These are phyloP conservation scores for Kodamaea leandrae DNA, from an alignment of 805 yeast genomes.

Conservation along the genomic window DNA sequence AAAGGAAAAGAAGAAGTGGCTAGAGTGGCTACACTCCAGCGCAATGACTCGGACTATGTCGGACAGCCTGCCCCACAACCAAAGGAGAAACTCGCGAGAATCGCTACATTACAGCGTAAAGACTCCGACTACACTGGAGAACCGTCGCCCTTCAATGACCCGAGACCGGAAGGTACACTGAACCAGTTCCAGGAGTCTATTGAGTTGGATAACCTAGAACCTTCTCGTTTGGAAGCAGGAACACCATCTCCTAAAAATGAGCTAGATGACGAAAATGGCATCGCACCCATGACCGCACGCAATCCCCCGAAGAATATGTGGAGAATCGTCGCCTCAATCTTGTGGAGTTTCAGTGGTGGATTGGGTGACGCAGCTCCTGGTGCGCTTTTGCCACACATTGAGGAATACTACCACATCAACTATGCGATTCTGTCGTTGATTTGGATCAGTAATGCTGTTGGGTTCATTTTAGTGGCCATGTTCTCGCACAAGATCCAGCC, in stretches of 20 bases:
- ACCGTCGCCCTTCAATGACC: background rate
- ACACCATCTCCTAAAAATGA: background rate
- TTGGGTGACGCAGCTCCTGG: conserved; percentile 59
- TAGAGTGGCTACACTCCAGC: conserved; percentile 3
- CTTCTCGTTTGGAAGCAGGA: conserved; percentile 3
- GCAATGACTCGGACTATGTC: background rate
- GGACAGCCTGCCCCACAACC: too few relatives aligned
- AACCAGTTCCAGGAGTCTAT: background rate
- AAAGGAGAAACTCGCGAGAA: background rate
- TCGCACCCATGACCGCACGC: conserved; percentile 31
- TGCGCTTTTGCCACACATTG: conserved; percentile 56
- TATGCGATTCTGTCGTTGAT: conserved; percentile 56
- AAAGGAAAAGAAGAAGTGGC: background rate
- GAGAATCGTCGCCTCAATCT: conserved; percentile 40
- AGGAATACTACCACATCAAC: conserved; percentile 43
- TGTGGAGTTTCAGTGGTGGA: conserved; percentile 44
- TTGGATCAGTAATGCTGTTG: conserved; percentile 59
- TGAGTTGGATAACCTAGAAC: conserved; percentile 2
- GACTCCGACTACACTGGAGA: conserved; percentile 1
- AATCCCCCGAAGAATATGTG: conserved; percentile 44
- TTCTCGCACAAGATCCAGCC: conserved; percentile 44
- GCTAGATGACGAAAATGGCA: background rate
- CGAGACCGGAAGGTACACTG: background rate
- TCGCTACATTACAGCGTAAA: background rate
- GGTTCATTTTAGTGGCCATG: conserved; percentile 51